Evolutionary conservation across 805 yeast genomes (phyloP).

Genomic region (Novakomyces olei): DNA sequence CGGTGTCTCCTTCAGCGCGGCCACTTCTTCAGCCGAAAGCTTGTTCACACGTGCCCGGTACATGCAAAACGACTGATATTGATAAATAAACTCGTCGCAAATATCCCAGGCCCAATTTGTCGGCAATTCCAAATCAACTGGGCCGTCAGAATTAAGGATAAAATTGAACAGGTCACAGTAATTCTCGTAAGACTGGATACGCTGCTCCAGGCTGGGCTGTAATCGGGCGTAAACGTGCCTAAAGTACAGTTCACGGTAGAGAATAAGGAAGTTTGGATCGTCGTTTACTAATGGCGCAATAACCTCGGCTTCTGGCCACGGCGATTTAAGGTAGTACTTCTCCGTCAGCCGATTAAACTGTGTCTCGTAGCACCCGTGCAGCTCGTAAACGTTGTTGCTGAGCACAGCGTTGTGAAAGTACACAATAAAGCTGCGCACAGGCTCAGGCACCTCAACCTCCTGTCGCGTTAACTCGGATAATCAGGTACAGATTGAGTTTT

Average conservation of each 20-base stretch:
- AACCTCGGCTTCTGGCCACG: conserved; percentile 9
- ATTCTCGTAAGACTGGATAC: conserved; percentile 27
- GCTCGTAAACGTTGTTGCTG: background rate
- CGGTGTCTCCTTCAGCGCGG: conserved; percentile 18
- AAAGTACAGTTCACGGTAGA: conserved; percentile 29
- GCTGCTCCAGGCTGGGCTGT: conserved; percentile 23
- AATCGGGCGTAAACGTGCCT: conserved; percentile 27
- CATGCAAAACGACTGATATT: conserved; percentile 24
- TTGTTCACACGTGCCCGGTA: conserved; percentile 20
- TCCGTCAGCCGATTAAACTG: background rate
- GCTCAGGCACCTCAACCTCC: too few relatives aligned
- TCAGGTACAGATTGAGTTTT: too few relatives aligned
- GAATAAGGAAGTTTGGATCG: conserved; percentile 24
- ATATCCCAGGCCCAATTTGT: conserved; percentile 31
- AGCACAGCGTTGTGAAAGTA: background rate
- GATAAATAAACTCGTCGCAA: conserved; percentile 30
- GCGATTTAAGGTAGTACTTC: too few relatives aligned
- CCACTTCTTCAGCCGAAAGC: conserved; percentile 18
- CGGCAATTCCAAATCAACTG: conserved; percentile 26
- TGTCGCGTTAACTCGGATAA: too few relatives aligned
- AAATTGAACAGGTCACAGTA: conserved; percentile 27
- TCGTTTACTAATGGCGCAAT: conserved; percentile 23
- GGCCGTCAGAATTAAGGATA: conserved; percentile 23
- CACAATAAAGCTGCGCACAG: background rate
- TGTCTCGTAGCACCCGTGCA: background rate